Evolutionary conservation across 768 basidiomycete species (phyloP), one percentile per base, ranked within the genome.

Genomic region (Hortiboletus flavorubellus): DNA sequence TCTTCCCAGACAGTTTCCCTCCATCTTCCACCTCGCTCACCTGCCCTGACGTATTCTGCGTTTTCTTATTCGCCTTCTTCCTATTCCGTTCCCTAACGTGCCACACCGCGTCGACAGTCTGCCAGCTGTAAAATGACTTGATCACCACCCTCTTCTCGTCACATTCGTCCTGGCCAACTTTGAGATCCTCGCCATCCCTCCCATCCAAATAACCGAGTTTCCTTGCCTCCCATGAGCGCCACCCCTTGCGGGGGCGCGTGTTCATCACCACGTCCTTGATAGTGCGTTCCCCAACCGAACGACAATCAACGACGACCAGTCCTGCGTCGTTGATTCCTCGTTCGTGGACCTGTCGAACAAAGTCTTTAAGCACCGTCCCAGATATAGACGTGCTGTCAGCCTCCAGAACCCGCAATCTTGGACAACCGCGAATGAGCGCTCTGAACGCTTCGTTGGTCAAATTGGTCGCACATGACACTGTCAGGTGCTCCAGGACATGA

Each of bases 111-210:
- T 93, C 91, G 37, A 93, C 90, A 10, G 81, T 87, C 76, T 92
- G 88, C 88, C 89, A 91, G 46, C 86, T 84, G 69, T 89, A 87
- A 69, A 92, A 94, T 26, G 87, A 84, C 80, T 92, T 92, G 60
- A 93, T 66, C 48, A 90, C 86, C 26, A 93, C 85, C 26, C 85
- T 75, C 64, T 64, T 71, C 63, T 80, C 78, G 59, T 93, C 91
- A 64, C 90, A 91, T 68, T 94, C 92, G 68, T 91, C 87, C 72
- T 90, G 85, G 43, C 86, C 87, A 9, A 83, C 71, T 68, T 80
- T 83, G 54, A 88, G 70, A 37, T 82, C 80, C 58, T 88, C 86
- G 7, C 75, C 74, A 65, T 92, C 90, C 61, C 82, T 72, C 53
- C 73, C 82, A 69, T 93, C 91, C 41, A 91, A 76, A 71, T 81